These are phyloP conservation scores for Magnaporthales sp. DNA, from an alignment of 2,329 filamentous ascomycete species.

Conservation along the genomic window DNA sequence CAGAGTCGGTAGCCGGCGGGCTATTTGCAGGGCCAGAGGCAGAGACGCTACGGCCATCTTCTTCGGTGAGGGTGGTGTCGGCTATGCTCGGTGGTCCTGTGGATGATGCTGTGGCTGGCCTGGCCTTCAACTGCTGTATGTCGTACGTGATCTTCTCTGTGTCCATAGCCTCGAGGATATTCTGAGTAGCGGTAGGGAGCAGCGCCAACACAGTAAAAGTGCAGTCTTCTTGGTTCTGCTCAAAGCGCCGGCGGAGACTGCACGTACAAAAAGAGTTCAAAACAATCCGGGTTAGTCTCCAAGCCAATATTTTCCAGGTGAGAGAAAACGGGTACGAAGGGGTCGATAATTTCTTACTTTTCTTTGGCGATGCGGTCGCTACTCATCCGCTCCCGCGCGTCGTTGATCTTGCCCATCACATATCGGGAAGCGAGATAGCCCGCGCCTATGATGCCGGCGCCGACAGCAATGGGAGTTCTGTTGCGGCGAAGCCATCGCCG, in stretches of 20 bases:
- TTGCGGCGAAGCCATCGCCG: slow-evolving; percentile 91
- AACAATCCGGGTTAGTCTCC: background rate
- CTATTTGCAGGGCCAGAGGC: slow-evolving; percentile 16
- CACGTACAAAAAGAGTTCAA: slow-evolving; percentile 2
- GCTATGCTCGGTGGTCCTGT: slow-evolving; percentile 47
- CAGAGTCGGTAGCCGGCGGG: slow-evolving; percentile 14
- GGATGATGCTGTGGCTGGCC: slow-evolving; percentile 26
- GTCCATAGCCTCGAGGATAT: slow-evolving; percentile 78
- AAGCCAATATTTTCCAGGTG: background rate
- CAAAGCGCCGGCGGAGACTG: slow-evolving; percentile 89
- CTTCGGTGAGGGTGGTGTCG: slow-evolving; percentile 69
- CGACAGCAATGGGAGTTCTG: slow-evolving; percentile 80
- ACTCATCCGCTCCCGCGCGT: slow-evolving; percentile 92
- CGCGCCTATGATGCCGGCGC: slow-evolving; percentile 76
- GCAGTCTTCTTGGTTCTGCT: slow-evolving; percentile 98
- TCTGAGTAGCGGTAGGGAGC: slow-evolving; percentile 82
- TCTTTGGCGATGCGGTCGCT: slow-evolving; percentile 93
- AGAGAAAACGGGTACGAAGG: background rate
- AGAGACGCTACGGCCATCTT: slow-evolving; percentile 66
- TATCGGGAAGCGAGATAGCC: slow-evolving; percentile 92
- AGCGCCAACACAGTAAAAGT: slow-evolving; percentile 96
- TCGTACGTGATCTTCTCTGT: slow-evolving; percentile 91
- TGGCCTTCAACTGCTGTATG: slow-evolving; percentile 80
- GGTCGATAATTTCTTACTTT: slow-evolving; percentile 57
- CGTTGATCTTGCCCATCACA: slow-evolving; percentile 81